phyloP scores from a whole-genome alignment of 371 early-diverging fungal genomes.

The Nematocida displodere region DNA sequence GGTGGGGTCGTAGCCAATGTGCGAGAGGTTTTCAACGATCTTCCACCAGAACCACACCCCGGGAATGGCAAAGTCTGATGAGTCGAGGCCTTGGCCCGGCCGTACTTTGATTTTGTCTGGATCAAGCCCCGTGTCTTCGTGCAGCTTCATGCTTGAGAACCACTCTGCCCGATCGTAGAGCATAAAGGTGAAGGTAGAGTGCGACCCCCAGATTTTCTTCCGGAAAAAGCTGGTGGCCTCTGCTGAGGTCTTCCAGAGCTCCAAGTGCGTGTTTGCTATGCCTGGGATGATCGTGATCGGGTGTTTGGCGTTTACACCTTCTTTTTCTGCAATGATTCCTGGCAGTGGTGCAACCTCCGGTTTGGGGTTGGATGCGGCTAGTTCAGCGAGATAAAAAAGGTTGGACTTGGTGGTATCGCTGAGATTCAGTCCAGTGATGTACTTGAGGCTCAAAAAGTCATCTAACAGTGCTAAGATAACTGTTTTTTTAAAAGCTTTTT shows the following conservation, averaged over 20 bases:
- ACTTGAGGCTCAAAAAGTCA: slow-evolving; percentile 16
- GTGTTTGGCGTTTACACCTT: slow-evolving; percentile 51
- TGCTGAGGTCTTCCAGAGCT: slow-evolving; percentile 71
- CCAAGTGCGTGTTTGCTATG: slow-evolving; percentile 77
- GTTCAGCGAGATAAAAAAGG: slow-evolving; percentile 17
- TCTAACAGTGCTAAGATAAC: slow-evolving; percentile 5
- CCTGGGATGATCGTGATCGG: slow-evolving; percentile 82
- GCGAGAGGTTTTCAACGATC: slow-evolving; percentile 66
- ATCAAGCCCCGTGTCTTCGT: slow-evolving; percentile 75
- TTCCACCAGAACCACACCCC: slow-evolving; percentile 88
- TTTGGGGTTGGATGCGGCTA: not conserved
- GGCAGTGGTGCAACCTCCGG: not conserved
- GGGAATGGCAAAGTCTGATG: slow-evolving; percentile 82
- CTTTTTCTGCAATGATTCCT: slow-evolving; percentile 14
- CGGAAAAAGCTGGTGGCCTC: slow-evolving; percentile 74
- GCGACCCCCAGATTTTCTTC: slow-evolving; percentile 80
- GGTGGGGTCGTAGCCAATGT: slow-evolving; percentile 73
- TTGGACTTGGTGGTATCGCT: slow-evolving; percentile 27
- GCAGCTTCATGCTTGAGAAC: slow-evolving; percentile 74
- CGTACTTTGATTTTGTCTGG: slow-evolving; percentile 73
- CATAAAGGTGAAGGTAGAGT: slow-evolving; percentile 72
- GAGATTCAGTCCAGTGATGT: slow-evolving; percentile 5
- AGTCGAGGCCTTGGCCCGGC: slow-evolving; percentile 79
- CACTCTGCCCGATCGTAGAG: slow-evolving; percentile 76
- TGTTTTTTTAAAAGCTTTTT: slow-evolving; percentile 17